Percentiles rank a stretch among this genome's conserved stretches.
These are phyloP conservation scores for Erodium moschatum DNA, from an alignment of 441 rosid species.

Conservation along the genomic window DNA sequence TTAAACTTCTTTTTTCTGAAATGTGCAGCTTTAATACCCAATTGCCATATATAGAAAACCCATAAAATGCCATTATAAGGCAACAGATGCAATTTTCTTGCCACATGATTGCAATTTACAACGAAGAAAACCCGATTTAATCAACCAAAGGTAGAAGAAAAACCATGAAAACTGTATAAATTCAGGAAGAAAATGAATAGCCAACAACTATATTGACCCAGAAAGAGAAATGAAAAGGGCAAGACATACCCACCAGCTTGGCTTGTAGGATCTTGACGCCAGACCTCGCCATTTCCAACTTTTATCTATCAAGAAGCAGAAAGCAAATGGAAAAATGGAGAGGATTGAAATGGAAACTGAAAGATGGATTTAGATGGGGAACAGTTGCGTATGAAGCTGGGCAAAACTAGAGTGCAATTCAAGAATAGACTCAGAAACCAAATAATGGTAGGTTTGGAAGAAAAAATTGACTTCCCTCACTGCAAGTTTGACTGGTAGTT, in stretches of 20 bases:
- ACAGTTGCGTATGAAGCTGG: too few relatives aligned
- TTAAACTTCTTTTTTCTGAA: not conserved
- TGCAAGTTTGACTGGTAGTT: too few relatives aligned
- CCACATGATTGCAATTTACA: not conserved
- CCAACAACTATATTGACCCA: too few relatives aligned
- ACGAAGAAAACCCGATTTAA: not conserved
- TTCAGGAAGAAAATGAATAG: not conserved
- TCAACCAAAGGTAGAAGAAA: not conserved
- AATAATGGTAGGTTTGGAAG: too few relatives aligned
- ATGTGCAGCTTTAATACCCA: not conserved
- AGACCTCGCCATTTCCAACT: slow-evolving; percentile 34
- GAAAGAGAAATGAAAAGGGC: slow-evolving; percentile 15
- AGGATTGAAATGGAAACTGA: not conserved
- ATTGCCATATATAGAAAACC: not conserved
- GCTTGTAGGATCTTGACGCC: slow-evolving; percentile 67
- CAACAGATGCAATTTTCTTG: not conserved
- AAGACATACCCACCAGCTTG: slow-evolving; percentile 80
- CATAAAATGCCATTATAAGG: too few relatives aligned
- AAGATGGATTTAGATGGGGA: too few relatives aligned
- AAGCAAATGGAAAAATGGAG: not conserved
- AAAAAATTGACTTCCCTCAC: too few relatives aligned
- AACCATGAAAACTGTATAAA: not conserved
- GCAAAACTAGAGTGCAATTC: too few relatives aligned
- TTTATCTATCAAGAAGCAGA: not conserved
- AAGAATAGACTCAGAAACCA: too few relatives aligned